Evolutionary conservation across 2,329 filamentous ascomycete genomes (phyloP), one percentile per base, ranked within the genome.

Genomic region (Colletotrichum sidae): DNA sequence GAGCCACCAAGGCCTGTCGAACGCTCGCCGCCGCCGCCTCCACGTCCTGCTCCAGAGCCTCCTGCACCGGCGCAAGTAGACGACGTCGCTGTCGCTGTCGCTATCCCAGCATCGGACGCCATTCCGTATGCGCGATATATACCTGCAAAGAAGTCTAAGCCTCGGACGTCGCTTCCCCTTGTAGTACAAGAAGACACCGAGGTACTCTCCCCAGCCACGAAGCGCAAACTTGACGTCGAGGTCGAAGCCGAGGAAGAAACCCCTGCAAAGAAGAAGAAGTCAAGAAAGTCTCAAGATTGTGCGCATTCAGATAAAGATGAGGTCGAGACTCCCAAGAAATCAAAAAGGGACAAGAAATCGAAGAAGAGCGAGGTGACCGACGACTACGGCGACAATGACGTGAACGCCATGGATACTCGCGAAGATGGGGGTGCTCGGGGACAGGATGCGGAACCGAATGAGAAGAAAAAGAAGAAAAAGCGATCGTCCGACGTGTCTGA

Each of bases 161-260:
- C 69, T 51, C 74, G 4, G 25, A 35, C 53, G 7, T 58, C 63
- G 10, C 37, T 60, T 11, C 15, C 39, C 2, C 59, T n/a, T 45
- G 41, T 42, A 2, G 10, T n/a, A 6, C 38, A 25, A 12, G 15
- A 47, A 38, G 50, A 58, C 8, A 17, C 50, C 34, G 13, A 51
- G n/a, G 50, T 10, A 2, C 44, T 55, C 11, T 62, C 65, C n/a
- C 61, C 61, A 9, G 50, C 57, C 3, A 68, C 42, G 15, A 81
- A 80, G 66, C 71, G 78, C 55, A 80, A 80, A 69, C 73, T 80
- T 60, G 74, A 78, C 38, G 65, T 71, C 61, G 73, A 61, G 39
- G 69, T 75, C 51, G 72, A 73, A 69, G 69, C 54, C 41, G 67
- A 71, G 25, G 70, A 71, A 56, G 64, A 73, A 69, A 34, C 62